Evolutionary conservation across 495 filamentous ascomycete species (phyloP), one percentile per base, ranked within the genome.

Genomic region (Mytilinidion resinicola): DNA sequence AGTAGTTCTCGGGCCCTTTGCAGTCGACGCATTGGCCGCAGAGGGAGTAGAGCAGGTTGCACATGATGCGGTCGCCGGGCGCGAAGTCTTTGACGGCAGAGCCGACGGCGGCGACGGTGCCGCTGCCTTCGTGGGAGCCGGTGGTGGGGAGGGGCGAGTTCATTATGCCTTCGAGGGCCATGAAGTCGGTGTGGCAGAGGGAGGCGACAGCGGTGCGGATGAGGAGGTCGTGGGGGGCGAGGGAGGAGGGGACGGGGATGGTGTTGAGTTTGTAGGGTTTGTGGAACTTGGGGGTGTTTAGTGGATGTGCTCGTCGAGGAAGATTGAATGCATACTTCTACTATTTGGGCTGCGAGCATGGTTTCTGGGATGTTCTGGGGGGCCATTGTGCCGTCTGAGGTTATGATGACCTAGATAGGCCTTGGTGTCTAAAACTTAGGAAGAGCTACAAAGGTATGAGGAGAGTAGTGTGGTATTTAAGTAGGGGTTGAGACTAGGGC

Each of bases 101-200:
- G 20, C 82, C 82, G 35, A 77, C 52, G 0, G 72, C 71, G 20
- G 76, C 76, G 38, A 85, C 74, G 6, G 77, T 82, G 10, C 83
- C 82, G 12, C 77, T 65, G 17, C 80, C 81, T 69, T 85, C 81
- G 63, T 86, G 83, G 0, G 78, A 84, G 4, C 74, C 80, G 30
- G 74, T 83, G 53, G 72, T 73, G 0, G 81, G 80, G 7, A 83
- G 71, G 14, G 61, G 54, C 15, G 73, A 70, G 20, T 61, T 61
- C 43, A 61, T 41, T 0, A 55, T 43, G 53, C 82, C 78, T 1
- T 71, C 63, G 39, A 59, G 59, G 35, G 79, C 76, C 74, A 83
- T 82, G 57, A 67, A 57, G 67, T 84, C 83, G 8, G 82, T 83
- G 69, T 85, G 82, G 73, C 82, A 85, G 62, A 82, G 73, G 10